Conservation (phyloP, 2,329 filamentous ascomycete species). For the Escovopsis sp. region DNA sequence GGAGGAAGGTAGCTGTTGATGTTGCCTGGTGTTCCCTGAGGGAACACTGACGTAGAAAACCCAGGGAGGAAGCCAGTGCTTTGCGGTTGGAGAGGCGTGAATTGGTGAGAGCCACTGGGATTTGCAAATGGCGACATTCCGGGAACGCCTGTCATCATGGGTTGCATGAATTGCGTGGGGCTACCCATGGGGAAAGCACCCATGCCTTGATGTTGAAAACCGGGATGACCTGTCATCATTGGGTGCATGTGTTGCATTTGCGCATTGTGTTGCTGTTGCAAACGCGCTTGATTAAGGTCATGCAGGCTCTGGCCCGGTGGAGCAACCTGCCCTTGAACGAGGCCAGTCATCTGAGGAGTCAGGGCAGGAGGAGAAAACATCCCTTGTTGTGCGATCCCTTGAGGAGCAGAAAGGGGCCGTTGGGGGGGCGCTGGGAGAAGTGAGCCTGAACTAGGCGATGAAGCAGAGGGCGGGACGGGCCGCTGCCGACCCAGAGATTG, state of each 20-base stretch:
- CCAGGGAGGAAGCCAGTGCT: slow-evolving; percentile 44
- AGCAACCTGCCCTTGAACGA: slow-evolving; percentile 45
- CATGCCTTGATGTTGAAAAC: slow-evolving; percentile 22
- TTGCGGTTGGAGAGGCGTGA: slow-evolving; percentile 41
- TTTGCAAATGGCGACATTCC: slow-evolving; percentile 26
- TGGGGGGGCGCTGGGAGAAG: slow-evolving; percentile 64
- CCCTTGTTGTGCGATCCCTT: slow-evolving; percentile 55
- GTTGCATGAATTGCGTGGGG: slow-evolving; percentile 27
- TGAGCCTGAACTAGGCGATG: slow-evolving; percentile 39
- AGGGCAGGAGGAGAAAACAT: slow-evolving; percentile 60
- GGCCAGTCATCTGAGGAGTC: slow-evolving; percentile 74
- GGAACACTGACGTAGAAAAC: slow-evolving; percentile 32
- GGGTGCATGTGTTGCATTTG: slow-evolving; percentile 31
- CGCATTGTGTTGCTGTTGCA: slow-evolving; percentile 45
- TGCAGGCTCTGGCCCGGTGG: slow-evolving; percentile 63
- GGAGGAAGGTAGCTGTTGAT: slow-evolving; percentile 46
- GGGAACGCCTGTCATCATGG: slow-evolving; percentile 33
- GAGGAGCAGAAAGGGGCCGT: slow-evolving; percentile 75
- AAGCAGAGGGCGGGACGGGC: slow-evolving; percentile 52
- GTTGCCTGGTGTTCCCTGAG: slow-evolving; percentile 24
- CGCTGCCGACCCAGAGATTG: slow-evolving; percentile 40
- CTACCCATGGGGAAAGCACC: slow-evolving; percentile 22
- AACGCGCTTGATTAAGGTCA: slow-evolving; percentile 52
- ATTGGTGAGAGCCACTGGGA: slow-evolving; percentile 24
- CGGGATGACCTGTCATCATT: slow-evolving; percentile 20